phyloP scores from a whole-genome alignment of 2,329 filamentous ascomycete species.

The Polychaeton citri region DNA sequence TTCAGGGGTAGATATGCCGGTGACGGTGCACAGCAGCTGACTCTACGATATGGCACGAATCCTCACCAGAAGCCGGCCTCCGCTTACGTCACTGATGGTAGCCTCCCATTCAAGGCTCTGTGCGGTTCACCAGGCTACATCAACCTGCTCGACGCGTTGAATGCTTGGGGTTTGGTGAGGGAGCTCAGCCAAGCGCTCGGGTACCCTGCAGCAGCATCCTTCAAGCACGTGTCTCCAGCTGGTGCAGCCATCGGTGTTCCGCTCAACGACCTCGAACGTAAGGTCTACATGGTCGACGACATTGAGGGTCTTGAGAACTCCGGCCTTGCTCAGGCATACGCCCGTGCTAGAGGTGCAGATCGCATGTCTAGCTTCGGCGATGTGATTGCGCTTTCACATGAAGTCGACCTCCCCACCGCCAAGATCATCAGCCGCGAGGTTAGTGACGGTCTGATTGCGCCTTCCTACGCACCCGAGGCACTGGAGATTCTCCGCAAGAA shows the following conservation, averaged over 20 bases:
- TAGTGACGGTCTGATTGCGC: slow-evolving; percentile 90
- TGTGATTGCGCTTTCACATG: slow-evolving; percentile 81
- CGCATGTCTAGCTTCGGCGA: slow-evolving; percentile 99
- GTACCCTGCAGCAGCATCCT: slow-evolving; percentile 84
- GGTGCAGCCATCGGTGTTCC: slow-evolving; percentile 89
- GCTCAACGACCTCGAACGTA: slow-evolving; percentile 74
- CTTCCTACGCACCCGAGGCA: slow-evolving; percentile 71
- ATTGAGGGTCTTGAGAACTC: slow-evolving; percentile 81
- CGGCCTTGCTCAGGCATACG: slow-evolving; percentile 82
- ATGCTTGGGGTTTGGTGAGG: slow-evolving; percentile 94
- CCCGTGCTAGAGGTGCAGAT: slow-evolving; percentile 86
- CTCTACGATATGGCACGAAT: slow-evolving; percentile 90
- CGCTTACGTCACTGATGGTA: slow-evolving; percentile 58
- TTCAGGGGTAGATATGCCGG: slow-evolving; percentile 95
- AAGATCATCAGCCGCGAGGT: slow-evolving; percentile 98
- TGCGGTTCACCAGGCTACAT: slow-evolving; percentile 87
- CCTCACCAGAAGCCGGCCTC: slow-evolving; percentile 96
- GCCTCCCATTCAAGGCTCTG: slow-evolving; percentile 89
- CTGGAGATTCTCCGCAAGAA: slow-evolving; percentile 92
- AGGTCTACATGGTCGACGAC: slow-evolving; percentile 97
- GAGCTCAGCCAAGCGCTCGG: slow-evolving; percentile 83
- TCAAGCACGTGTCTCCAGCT: slow-evolving; percentile 97
- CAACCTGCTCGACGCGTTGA: slow-evolving; percentile 90
- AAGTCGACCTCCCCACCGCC: slow-evolving; percentile 83
- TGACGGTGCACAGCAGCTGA: slow-evolving; percentile 67